These are phyloP conservation scores for Esteya vermicola DNA, from an alignment of 2,329 filamentous ascomycete species.

Conservation along the genomic window DNA sequence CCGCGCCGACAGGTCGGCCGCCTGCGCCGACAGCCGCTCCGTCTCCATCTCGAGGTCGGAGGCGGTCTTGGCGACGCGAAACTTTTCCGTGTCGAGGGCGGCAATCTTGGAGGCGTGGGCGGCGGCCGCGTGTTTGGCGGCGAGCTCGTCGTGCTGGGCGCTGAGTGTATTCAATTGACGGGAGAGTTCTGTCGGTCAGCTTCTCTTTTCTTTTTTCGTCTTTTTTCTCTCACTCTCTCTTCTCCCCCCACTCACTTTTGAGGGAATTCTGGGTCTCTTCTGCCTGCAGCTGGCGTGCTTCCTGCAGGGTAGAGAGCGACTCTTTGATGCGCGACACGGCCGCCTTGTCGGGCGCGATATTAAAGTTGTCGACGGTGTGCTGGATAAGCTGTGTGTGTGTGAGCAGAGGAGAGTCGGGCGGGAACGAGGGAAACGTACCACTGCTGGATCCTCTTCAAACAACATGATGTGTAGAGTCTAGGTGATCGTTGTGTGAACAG, in stretches of 20 bases:
- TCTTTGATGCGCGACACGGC: slow-evolving; percentile 73
- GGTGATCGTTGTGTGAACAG: background rate
- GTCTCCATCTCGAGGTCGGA: slow-evolving; percentile 85
- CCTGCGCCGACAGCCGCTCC: slow-evolving; percentile 72
- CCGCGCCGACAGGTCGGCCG: slow-evolving; percentile 58
- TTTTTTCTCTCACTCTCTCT: too few relatives aligned
- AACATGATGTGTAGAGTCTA: slow-evolving; percentile 52
- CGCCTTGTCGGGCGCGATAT: slow-evolving; percentile 75
- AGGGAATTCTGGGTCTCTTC: slow-evolving; percentile 53
- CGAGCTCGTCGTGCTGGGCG: slow-evolving; percentile 63
- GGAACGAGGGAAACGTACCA: slow-evolving; percentile 38
- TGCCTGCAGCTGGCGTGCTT: slow-evolving; percentile 67
- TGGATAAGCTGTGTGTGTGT: slow-evolving; percentile 55
- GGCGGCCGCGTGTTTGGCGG: slow-evolving; percentile 59
- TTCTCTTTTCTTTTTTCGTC: slow-evolving; percentile 4
- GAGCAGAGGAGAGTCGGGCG: background rate
- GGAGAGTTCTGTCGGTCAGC: slow-evolving; percentile 37
- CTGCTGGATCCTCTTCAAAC: slow-evolving; percentile 84
- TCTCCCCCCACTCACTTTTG: slow-evolving; percentile 30
- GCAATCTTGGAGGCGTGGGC: slow-evolving; percentile 76
- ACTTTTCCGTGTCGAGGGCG: slow-evolving; percentile 82
- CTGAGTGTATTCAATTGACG: slow-evolving; percentile 63
- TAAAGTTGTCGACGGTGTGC: slow-evolving; percentile 89
- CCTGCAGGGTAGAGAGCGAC: slow-evolving; percentile 68
- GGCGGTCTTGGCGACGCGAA: slow-evolving; percentile 83